Evolutionary conservation across 2,329 filamentous ascomycete genomes (phyloP).

Genomic region (Emmonsiellopsis sp.): DNA sequence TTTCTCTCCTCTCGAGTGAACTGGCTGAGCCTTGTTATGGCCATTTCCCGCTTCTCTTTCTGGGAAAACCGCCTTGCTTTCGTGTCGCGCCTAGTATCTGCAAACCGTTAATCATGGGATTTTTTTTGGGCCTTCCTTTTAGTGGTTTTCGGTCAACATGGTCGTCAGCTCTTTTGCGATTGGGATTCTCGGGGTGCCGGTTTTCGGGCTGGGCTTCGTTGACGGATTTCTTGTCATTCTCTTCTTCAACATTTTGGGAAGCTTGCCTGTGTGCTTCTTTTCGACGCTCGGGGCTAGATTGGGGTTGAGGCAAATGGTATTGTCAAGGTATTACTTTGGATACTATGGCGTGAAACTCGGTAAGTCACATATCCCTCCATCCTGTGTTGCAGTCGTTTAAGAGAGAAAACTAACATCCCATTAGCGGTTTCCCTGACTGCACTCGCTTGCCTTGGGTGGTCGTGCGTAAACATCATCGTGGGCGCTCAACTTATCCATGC

Average conservation of each 20-base stretch:
- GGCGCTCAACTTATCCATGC: slow-evolving; percentile 68
- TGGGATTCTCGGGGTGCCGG: slow-evolving; percentile 1
- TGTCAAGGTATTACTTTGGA: slow-evolving; percentile 46
- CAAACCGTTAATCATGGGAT: background rate
- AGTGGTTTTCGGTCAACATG: background rate
- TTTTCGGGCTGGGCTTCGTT: slow-evolving; percentile 1
- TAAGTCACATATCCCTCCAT: slow-evolving; percentile 27
- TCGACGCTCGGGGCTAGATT: slow-evolving; percentile 66
- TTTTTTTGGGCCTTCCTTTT: background rate
- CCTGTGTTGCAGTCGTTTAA: background rate
- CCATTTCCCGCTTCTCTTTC: too few species aligned
- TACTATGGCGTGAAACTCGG: slow-evolving; percentile 60
- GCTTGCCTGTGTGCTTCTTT: slow-evolving; percentile 44
- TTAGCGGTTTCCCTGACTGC: slow-evolving; percentile 54
- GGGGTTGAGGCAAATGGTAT: slow-evolving; percentile 69
- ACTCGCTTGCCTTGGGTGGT: slow-evolving; percentile 65
- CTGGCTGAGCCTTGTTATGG: background rate
- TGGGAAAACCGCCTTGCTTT: background rate
- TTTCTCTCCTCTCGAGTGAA: background rate
- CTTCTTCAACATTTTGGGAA: slow-evolving; percentile 1
- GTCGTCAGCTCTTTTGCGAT: slow-evolving; percentile 1
- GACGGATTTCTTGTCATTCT: slow-evolving; percentile 5
- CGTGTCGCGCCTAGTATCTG: background rate
- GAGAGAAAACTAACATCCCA: slow-evolving; percentile 6
- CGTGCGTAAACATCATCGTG: slow-evolving; percentile 68